Percentiles rank a stretch among this genome's conserved stretches.
These are phyloP conservation scores for Rhodomyrtus tomentosa DNA, from an alignment of 345 rosid species.

Conservation along the genomic window DNA sequence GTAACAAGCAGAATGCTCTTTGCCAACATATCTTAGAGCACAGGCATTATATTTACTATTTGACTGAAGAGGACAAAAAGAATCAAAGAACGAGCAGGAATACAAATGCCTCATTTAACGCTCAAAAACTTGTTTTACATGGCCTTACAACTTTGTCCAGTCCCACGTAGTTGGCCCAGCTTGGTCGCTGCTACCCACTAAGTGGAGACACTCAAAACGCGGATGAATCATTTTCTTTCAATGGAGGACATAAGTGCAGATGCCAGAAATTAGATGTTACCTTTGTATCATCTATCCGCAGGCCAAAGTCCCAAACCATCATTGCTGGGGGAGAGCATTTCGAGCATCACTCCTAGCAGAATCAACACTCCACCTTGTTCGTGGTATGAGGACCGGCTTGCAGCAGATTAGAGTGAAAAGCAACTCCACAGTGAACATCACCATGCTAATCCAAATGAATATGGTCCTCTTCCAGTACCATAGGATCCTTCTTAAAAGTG, in stretches of 20 bases:
- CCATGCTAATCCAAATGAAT: constrained; percentile 47
- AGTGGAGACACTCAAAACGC: not conserved
- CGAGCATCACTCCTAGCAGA: constrained; percentile 8
- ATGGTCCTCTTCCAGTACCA: constrained; percentile 73
- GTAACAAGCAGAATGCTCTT: not conserved
- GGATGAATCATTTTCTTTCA: not conserved
- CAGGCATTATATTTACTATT: not conserved
- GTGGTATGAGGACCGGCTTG: constrained; percentile 44
- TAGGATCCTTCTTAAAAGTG: constrained; percentile 44
- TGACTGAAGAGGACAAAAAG: not conserved
- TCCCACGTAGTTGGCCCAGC: not conserved
- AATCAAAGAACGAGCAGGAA: not conserved
- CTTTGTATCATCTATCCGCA: not conserved
- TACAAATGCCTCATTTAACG: not conserved
- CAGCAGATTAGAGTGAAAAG: constrained; percentile 39
- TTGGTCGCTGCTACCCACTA: not conserved
- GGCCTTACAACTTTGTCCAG: not conserved
- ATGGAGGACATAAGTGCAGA: not conserved
- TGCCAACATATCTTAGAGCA: not conserved
- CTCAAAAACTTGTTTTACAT: not conserved
- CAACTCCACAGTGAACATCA: constrained; percentile 28
- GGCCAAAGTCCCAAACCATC: not conserved
- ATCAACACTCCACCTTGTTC: constrained; percentile 19
- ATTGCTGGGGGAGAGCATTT: not conserved
- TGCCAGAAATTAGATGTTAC: not conserved